Evolutionary conservation across 768 basidiomycete genomes (phyloP).

Genomic region (Pulveroboletus frians): DNA sequence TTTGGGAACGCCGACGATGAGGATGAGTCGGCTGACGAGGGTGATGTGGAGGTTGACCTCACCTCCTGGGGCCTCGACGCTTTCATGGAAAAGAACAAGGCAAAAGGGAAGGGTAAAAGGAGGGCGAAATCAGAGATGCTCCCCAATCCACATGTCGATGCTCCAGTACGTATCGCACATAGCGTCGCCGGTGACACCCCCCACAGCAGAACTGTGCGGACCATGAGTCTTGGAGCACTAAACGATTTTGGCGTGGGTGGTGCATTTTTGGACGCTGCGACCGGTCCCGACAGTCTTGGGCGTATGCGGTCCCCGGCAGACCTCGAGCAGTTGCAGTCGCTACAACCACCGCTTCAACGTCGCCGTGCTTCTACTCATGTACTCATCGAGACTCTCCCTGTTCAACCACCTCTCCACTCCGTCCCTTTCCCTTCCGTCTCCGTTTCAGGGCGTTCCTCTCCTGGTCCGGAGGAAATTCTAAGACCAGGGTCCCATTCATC

Average conservation of each 20-base stretch:
- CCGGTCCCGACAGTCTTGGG: conserved; percentile 23
- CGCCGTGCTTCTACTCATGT: conserved; percentile 49
- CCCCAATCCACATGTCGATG: conserved; percentile 41
- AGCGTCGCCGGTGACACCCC: conserved; percentile 39
- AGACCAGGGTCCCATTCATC: conserved; percentile 34
- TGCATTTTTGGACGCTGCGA: conserved; percentile 41
- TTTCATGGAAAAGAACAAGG: conserved; percentile 67
- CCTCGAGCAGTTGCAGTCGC: conserved; percentile 41
- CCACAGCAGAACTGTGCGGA: conserved; percentile 44
- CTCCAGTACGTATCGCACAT: conserved; percentile 36
- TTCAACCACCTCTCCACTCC: conserved; percentile 39
- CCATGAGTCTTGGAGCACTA: conserved; percentile 63
- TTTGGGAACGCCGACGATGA: conserved; percentile 62
- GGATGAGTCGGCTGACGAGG: conserved; percentile 45
- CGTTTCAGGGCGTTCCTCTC: conserved; percentile 43
- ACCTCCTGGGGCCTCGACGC: conserved; percentile 81
- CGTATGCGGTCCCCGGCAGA: conserved; percentile 61
- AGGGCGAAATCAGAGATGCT: conserved; percentile 36
- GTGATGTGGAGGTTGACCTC: conserved; percentile 68
- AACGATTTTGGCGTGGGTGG: conserved; percentile 48
- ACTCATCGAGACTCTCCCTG: conserved; percentile 39
- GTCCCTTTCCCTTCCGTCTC: conserved; percentile 65
- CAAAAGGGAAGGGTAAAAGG: conserved; percentile 35
- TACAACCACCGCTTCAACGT: conserved; percentile 38
- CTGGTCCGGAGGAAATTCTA: conserved; percentile 36